Evolutionary conservation across 495 filamentous ascomycete genomes (phyloP), one percentile per base, ranked within the genome.

Genomic region (Neurospora sp.): DNA sequence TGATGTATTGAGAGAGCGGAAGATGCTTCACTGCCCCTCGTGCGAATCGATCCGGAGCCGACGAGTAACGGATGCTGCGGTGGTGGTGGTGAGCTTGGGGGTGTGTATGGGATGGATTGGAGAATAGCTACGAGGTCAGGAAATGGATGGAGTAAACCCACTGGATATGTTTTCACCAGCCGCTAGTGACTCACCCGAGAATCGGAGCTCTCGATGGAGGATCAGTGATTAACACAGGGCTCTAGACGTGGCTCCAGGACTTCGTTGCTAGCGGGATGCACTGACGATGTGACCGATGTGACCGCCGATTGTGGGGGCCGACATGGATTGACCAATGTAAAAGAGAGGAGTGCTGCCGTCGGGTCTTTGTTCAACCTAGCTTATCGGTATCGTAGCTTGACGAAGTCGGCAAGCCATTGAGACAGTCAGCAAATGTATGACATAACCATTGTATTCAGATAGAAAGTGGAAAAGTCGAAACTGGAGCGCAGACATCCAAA

Each of bases 1-100:
- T 75, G 80, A 82, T 78, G 72, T 71, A 7, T 31, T 35, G 27
- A 65, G 27, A 37, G 53, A 37, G 53, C 5, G 2, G 27, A 37
- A 2, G 2, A 9, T 35, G 14, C 53, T 65, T 65, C 53, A 27
- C 53, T 65, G 53, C 53, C 53, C 27, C 53, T 65, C 53, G 53
- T 65, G 53, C 22, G 3, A 65, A 65, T 65, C 53, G 14, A 65
- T 65, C 53, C 27, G 53, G 14, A 65, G 53, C 7, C 27, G 53
- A 61, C 53, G 31, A 65, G 27, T 65, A 18, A 59, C 12, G 53
- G 14, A 65, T 65, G 27, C 53, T 65, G 35, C 53, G 27, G 53
- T 65, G 53, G 22, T 27, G 22, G 53, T 65, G 53, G 53, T 65
- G 53, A 65, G 65, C 10, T 75, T 37, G 65, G 40, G 71, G 38